These are phyloP conservation scores for Eucalyptus globulus DNA, from an alignment of 345 rosid genomes.

Conservation along the genomic window DNA sequence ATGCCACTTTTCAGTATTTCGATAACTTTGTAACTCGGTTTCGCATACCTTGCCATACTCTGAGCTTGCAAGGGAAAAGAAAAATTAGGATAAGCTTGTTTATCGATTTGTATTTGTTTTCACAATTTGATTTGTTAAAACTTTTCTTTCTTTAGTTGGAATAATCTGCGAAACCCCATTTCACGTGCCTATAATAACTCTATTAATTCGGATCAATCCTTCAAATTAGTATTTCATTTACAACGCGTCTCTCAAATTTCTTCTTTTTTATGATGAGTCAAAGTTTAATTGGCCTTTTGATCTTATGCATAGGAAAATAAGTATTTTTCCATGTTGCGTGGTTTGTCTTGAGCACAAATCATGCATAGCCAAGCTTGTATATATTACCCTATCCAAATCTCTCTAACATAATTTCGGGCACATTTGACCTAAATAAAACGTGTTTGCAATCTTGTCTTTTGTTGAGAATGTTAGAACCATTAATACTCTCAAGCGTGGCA, in stretches of 20 bases:
- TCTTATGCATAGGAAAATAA: neutral
- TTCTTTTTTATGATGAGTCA: accelerated
- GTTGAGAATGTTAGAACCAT: neutral
- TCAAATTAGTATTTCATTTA: neutral
- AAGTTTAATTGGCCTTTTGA: neutral
- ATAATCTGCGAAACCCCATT: neutral
- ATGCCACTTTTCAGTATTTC: neutral
- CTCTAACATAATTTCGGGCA: neutral
- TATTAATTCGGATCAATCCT: neutral
- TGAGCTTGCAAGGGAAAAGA: neutral
- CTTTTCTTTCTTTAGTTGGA: neutral
- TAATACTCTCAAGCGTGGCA: too few relatives aligned
- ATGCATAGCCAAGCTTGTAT: neutral
- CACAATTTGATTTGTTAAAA: neutral
- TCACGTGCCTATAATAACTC: neutral
- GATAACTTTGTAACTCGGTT: neutral
- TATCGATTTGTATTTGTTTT: neutral
- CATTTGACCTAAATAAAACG: neutral
- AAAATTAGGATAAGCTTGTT: neutral
- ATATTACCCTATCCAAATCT: neutral
- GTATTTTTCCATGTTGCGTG: neutral
- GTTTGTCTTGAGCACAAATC: neutral
- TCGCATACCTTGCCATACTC: neutral
- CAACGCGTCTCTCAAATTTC: neutral
- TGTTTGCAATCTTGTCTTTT: accelerated